A percentile compares a stretch with the other conserved stretches of the same genome.
These are phyloP conservation scores for Epichloe sibirici DNA, from an alignment of 2,329 filamentous ascomycete species.

Conservation along the genomic window DNA sequence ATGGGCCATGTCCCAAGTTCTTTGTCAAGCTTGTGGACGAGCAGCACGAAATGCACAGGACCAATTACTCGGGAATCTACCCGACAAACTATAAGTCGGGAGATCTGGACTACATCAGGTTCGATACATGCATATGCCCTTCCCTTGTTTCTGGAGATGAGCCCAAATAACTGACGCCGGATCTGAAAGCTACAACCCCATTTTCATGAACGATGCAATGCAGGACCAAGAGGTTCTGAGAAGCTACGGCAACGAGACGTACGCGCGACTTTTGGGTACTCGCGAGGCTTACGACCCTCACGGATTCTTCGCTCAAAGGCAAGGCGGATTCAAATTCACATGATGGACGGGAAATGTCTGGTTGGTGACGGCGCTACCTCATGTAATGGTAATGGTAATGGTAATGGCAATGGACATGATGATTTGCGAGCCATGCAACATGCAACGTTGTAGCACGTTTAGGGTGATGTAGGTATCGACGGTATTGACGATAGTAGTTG, in stretches of 20 bases:
- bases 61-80: conserved; percentile 9
- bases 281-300: conserved; percentile 9
- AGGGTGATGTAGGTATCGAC: too few relatives aligned
- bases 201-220: conserved; percentile 15
- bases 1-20: conserved; percentile 8
- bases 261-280: conserved; percentile 6
- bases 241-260: conserved; percentile 10
- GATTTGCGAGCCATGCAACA: too few relatives aligned
- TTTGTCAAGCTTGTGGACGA: conserved; percentile 4
- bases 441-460: too few relatives aligned
- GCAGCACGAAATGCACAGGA: conserved; percentile 7
- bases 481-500: too few relatives aligned
- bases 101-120: conserved; percentile 10
- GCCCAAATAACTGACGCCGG: neutral
- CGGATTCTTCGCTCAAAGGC: conserved; percentile 6
- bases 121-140: neutral
- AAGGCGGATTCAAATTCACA: conserved; percentile 6
- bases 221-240: conserved; percentile 8
- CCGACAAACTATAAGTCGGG: conserved; percentile 12
- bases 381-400: too few relatives aligned
- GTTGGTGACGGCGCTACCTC: too few relatives aligned
- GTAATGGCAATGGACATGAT: too few relatives aligned
- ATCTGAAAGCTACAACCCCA: conserved; percentile 10
- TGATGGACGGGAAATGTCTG: neutral
- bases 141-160: neutral